These are phyloP conservation scores for Mycena chlorophos DNA, from an alignment of 768 basidiomycete genomes.

Conservation along the genomic window DNA sequence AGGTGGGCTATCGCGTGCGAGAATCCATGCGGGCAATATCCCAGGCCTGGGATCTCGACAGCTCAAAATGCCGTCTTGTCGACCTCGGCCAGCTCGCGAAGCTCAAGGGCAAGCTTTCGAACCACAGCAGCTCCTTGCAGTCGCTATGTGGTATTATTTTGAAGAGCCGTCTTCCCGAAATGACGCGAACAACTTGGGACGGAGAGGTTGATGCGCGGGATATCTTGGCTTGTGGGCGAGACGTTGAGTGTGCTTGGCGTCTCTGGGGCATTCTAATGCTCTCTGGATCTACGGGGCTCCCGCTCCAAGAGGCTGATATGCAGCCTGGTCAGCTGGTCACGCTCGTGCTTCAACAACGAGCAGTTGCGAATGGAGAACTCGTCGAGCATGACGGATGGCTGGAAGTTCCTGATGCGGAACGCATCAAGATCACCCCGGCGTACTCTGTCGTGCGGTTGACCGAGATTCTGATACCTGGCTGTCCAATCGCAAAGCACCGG, in stretches of 20 bases:
- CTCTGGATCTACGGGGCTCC: slow-evolving; percentile 8
- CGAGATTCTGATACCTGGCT: slow-evolving; percentile 12
- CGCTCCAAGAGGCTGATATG: slow-evolving; percentile 5
- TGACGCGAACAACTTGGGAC: background rate
- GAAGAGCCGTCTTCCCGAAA: background rate
- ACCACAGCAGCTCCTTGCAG: background rate
- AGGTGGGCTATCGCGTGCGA: slow-evolving; percentile 10
- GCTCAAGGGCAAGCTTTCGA: slow-evolving; percentile 4
- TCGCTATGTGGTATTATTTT: slow-evolving; percentile 4
- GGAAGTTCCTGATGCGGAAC: background rate
- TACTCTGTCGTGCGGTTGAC: slow-evolving; percentile 16
- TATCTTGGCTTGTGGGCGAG: background rate
- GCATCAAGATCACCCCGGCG: slow-evolving; percentile 3
- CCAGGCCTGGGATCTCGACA: background rate
- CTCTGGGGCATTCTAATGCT: slow-evolving; percentile 2
- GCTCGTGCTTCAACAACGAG: slow-evolving; percentile 5
- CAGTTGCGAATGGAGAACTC: slow-evolving; percentile 10
- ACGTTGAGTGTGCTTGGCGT: slow-evolving; percentile 15
- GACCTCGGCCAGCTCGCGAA: slow-evolving; percentile 11
- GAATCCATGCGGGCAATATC: background rate
- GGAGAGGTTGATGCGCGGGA: background rate
- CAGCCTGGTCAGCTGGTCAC: slow-evolving; percentile 13
- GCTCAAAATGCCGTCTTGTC: slow-evolving; percentile 4
- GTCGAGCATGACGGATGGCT: slow-evolving; percentile 7
- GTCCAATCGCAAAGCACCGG: slow-evolving; percentile 8